Evolutionary conservation across 371 early-diverging fungal genomes (phyloP).

Genomic region (Apophysomyces ossiformis): DNA sequence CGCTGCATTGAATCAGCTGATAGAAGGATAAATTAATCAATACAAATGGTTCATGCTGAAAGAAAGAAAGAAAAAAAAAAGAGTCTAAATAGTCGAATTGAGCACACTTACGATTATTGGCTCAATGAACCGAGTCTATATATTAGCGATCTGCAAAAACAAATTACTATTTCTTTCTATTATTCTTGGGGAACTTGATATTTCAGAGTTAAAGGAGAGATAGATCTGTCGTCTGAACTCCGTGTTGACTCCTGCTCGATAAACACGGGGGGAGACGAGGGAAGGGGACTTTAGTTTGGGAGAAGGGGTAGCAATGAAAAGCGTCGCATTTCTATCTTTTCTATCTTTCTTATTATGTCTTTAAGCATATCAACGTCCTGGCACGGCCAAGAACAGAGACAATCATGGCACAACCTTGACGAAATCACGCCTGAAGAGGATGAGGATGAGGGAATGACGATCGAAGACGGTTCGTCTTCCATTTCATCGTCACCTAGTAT

Average conservation of each 20-base stretch:
- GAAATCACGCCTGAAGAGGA: background rate
- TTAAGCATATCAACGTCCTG: slow-evolving; percentile 8
- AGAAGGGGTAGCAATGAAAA: slow-evolving; percentile 6
- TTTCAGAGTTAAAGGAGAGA: background rate
- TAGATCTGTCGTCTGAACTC: slow-evolving; percentile 3
- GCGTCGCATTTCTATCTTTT: background rate
- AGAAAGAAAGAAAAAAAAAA: background rate
- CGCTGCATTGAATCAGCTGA: slow-evolving; percentile 42
- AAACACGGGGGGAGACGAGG: slow-evolving; percentile 1
- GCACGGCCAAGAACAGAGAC: background rate
- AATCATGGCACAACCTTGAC: slow-evolving; percentile 3
- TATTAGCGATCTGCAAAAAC: no score
- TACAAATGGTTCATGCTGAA: background rate
- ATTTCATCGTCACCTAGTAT: slow-evolving; percentile 60
- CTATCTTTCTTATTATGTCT: background rate
- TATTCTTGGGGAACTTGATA: no score
- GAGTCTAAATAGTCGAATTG: no score
- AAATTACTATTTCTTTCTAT: no score
- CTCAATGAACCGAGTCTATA: no score
- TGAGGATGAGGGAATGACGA: slow-evolving; percentile 55
- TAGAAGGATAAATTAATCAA: slow-evolving; percentile 24
- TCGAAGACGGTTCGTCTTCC: slow-evolving; percentile 39
- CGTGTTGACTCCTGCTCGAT: slow-evolving; percentile 7
- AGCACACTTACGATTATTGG: no score
- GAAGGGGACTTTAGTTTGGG: slow-evolving; percentile 3